These are phyloP conservation scores for Rhizopogon vulgaris DNA, from an alignment of 768 basidiomycete genomes.

Conservation along the genomic window DNA sequence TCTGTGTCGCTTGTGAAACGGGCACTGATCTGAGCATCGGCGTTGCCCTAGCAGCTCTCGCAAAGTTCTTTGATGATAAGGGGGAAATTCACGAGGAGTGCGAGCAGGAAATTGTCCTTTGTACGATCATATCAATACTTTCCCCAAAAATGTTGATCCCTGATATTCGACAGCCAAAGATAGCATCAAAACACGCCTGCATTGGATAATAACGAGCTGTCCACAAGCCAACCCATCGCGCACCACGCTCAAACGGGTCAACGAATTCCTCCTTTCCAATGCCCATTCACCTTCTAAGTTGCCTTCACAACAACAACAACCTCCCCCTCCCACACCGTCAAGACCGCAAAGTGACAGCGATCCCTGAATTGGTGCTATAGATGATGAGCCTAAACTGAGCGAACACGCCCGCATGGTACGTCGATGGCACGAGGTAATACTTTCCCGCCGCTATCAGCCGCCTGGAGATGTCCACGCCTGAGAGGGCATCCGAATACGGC, in stretches of 20 bases:
- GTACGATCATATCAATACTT: slow-evolving; percentile 13
- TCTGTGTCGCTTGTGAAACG: slow-evolving; percentile 49
- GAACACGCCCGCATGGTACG: slow-evolving; percentile 55
- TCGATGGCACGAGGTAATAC: slow-evolving; percentile 72
- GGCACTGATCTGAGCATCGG: slow-evolving; percentile 64
- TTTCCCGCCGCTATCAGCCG: slow-evolving; percentile 48
- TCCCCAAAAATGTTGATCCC: background rate
- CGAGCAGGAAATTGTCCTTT: slow-evolving; percentile 5
- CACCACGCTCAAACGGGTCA: slow-evolving; percentile 71
- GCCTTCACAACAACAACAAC: background rate
- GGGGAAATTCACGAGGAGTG: slow-evolving; percentile 28
- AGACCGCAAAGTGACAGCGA: slow-evolving; percentile 10
- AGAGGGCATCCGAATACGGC: slow-evolving; percentile 67
- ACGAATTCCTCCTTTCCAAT: slow-evolving; percentile 56
- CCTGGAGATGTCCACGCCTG: slow-evolving; percentile 61
- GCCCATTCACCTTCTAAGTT: slow-evolving; percentile 15
- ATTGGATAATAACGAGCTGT: slow-evolving; percentile 78
- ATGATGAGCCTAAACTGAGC: slow-evolving; percentile 55
- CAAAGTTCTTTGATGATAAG: slow-evolving; percentile 50
- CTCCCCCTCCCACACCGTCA: background rate
- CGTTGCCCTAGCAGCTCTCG: slow-evolving; percentile 52
- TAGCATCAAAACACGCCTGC: slow-evolving; percentile 63
- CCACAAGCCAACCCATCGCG: slow-evolving; percentile 81
- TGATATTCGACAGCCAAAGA: slow-evolving; percentile 39
- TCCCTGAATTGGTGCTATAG: slow-evolving; percentile 41